Evolutionary conservation across 805 yeast species (phyloP).

Genomic region (Hermanozyma aechmeae): DNA sequence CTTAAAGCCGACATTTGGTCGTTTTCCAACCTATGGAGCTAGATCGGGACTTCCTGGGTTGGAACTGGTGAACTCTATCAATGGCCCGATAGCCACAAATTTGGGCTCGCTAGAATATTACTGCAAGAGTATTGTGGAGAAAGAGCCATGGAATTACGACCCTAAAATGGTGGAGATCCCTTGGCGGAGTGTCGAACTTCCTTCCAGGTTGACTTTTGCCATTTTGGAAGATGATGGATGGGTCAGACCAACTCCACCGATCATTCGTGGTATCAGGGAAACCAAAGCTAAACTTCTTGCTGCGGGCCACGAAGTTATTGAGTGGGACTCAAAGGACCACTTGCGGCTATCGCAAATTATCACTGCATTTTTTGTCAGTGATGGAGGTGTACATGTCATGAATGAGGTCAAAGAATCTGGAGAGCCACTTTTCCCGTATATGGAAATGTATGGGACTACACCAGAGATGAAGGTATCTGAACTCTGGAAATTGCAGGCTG

Average conservation of each 20-base stretch:
- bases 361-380: slow-evolving; percentile 32
- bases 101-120: slow-evolving; percentile 31
- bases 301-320: slow-evolving; percentile 44
- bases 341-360: slow-evolving; percentile 19
- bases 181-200: slow-evolving; percentile 31
- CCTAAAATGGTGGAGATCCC: slow-evolving; percentile 43
- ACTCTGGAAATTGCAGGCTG: slow-evolving; percentile 32
- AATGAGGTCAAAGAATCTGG: slow-evolving; percentile 27
- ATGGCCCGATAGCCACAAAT: slow-evolving; percentile 38
- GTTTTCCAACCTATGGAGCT: slow-evolving; percentile 30
- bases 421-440: slow-evolving; percentile 35
- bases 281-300: slow-evolving; percentile 17
- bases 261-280: slow-evolving; percentile 33
- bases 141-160: slow-evolving; percentile 40
- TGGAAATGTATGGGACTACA: slow-evolving; percentile 27
- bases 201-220: slow-evolving; percentile 34
- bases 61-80: slow-evolving; percentile 27
- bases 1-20: slow-evolving; percentile 36
- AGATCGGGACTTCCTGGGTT: slow-evolving; percentile 26
- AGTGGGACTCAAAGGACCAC: slow-evolving; percentile 36
- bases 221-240: slow-evolving; percentile 34
- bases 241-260: slow-evolving; percentile 48
- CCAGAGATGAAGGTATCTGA: slow-evolving; percentile 27
- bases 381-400: slow-evolving; percentile 32
- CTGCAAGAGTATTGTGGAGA: slow-evolving; percentile 24